A percentile compares a stretch with the other conserved stretches of the same genome.
Conservation (phyloP, 257 asterid genomes). For the Rhazya stricta region DNA sequence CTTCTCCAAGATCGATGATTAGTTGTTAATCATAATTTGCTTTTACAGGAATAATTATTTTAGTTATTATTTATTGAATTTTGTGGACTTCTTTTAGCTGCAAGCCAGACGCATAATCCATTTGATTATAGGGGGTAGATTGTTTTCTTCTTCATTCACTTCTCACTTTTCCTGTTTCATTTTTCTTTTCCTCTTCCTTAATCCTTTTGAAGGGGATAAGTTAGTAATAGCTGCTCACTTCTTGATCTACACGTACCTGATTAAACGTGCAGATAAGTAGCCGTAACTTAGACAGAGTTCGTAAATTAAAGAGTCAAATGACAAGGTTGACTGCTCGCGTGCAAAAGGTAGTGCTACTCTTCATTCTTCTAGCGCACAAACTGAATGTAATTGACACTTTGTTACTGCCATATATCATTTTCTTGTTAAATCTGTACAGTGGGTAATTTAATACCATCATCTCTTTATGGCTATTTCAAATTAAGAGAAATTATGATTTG, state of each 20-base stretch:
- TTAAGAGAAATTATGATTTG: not conserved
- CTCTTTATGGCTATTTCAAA: not conserved
- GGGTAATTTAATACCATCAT: not conserved
- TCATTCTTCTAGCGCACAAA: not conserved
- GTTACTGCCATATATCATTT: not conserved
- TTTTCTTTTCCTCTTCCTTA: not conserved
- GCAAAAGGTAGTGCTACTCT: constrained; percentile 55
- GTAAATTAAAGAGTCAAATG: constrained; percentile 90
- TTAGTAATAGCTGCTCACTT: not conserved
- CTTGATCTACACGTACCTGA: not conserved
- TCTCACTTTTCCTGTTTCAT: not conserved
- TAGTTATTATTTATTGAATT: too few species aligned
- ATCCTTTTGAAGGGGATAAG: not conserved
- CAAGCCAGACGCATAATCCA: not conserved
- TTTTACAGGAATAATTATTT: not conserved
- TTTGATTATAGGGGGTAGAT: not conserved
- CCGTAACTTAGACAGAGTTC: constrained; percentile 85
- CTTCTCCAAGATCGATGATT: not conserved
- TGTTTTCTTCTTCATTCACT: not conserved
- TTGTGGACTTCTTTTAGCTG: not conserved
- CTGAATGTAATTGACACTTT: not conserved
- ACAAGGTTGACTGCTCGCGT: constrained; percentile 94
- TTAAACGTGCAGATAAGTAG: constrained; percentile 70
- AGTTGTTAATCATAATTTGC: not conserved
- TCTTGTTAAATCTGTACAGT: not conserved